Base-by-base conservation (phyloP, 306 rosid species). In the Begonia loranthoides region DNA sequence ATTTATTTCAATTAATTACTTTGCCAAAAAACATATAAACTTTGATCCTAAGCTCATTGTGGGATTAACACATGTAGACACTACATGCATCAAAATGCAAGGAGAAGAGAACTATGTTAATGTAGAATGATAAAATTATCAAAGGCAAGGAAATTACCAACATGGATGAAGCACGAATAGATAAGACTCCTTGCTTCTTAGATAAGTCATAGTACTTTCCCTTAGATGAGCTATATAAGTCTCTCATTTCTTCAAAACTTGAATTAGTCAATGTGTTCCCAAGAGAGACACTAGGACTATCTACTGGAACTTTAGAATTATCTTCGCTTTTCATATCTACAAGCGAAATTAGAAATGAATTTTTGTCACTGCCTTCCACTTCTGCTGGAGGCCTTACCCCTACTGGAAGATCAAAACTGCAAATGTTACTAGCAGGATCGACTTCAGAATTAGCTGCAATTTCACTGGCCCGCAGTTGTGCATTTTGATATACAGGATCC, bases 81-180 rank as follows among this genome's bases (percentile, higher is more conserved):
- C 36, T 28, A 28, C 6, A 7, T 28, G 36, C 36, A 28, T 28
- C 9, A 28, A 28, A 28, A 28, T 28, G 36, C 6, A 28, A 28
- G 5, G 36, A 28, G 6, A 28, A 28, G 36, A 28, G 36, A 28
- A 28, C 36, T 28, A 28, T 28, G 36, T 28, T 28, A 28, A 4
- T 28, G 36, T 28, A 28, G 15, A 36, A 59, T 21, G 50, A 33
- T 45, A 34, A 45, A 21, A 22, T 51, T 22, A 6, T 9, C 9
- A 13, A 17, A 28, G 45, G 34, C 51, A 17, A 70, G 49, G 54
- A 55, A 53, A 54, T 75, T 84, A 87, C 96, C 94, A 90, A 75
- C 97, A 90, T 85, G 7, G 94, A 82, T 49, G 97, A 94, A 33
- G 97, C 94, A 52, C 97, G 95, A 58, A 57, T 78, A 62, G 97